Conservation (phyloP, 495 filamentous ascomycete species). For the Aspergillus heteromorphus region DNA sequence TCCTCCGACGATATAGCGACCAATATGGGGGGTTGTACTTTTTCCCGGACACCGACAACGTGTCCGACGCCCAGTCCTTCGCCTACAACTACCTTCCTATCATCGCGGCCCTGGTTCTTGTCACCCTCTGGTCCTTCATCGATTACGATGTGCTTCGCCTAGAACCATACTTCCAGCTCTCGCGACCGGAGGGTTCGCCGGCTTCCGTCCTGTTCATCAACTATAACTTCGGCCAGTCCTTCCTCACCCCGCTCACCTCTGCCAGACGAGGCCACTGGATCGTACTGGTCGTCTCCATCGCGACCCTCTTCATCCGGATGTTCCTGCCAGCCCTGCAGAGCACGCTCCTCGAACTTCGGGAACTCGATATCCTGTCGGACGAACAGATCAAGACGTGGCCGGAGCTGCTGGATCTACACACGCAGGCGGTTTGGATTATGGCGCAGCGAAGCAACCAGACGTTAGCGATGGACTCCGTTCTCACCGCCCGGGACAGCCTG, state of each 20-base stretch:
- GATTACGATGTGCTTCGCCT: slow-evolving; percentile 40
- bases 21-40: slow-evolving; percentile 29
- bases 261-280: slow-evolving; percentile 34
- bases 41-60: slow-evolving; percentile 29
- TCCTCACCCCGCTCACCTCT: slow-evolving; percentile 35
- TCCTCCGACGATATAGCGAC: slow-evolving; percentile 30
- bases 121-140: slow-evolving; percentile 36
- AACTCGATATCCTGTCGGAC: slow-evolving; percentile 20
- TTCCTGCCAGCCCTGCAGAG: slow-evolving; percentile 35
- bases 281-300: slow-evolving; percentile 30
- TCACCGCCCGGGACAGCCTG: slow-evolving; percentile 14
- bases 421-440: slow-evolving; percentile 34
- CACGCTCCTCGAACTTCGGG: slow-evolving; percentile 32
- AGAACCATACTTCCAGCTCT: slow-evolving; percentile 38
- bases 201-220: slow-evolving; percentile 38
- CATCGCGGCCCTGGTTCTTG: slow-evolving; percentile 29
- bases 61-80: slow-evolving; percentile 30
- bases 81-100: slow-evolving; percentile 38
- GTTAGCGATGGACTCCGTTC: slow-evolving; percentile 21
- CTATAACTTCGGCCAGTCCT: slow-evolving; percentile 40
- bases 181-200: slow-evolving; percentile 30
- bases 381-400: slow-evolving; percentile 33
- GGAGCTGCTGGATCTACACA: slow-evolving; percentile 22
- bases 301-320: slow-evolving; percentile 32
- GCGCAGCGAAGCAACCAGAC: slow-evolving; percentile 25